These are phyloP conservation scores for Boletus mariae DNA, from an alignment of 1,284 basidiomycete species.

Conservation along the genomic window DNA sequence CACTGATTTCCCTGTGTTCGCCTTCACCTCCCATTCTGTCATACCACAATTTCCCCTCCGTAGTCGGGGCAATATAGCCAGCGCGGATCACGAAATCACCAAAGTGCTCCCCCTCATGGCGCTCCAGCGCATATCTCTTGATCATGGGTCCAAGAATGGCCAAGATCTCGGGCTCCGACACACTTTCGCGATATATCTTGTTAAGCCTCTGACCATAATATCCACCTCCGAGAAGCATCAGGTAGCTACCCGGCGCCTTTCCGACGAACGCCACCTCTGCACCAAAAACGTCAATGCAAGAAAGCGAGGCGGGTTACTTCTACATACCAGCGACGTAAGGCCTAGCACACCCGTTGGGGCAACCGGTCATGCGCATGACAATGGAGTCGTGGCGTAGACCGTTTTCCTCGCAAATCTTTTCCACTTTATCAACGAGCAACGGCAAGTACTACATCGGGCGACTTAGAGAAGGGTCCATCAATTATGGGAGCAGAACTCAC, in stretches of 20 bases:
- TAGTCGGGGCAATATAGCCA: slow-evolving; percentile 80
- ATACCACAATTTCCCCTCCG: slow-evolving; percentile 79
- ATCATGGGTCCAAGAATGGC: slow-evolving; percentile 90
- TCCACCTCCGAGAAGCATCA: slow-evolving; percentile 95
- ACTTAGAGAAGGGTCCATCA: not conserved
- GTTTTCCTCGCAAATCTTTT: slow-evolving; percentile 90
- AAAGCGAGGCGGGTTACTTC: not conserved
- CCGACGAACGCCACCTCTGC: slow-evolving; percentile 93
- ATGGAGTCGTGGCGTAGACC: slow-evolving; percentile 92
- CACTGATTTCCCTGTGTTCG: slow-evolving; percentile 33
- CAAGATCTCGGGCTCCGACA: slow-evolving; percentile 92
- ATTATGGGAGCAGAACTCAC: slow-evolving; percentile 38
- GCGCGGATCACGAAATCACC: slow-evolving; percentile 93
- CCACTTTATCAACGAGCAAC: slow-evolving; percentile 90
- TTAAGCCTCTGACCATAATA: slow-evolving; percentile 92
- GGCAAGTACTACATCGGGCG: slow-evolving; percentile 76
- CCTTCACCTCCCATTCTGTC: slow-evolving; percentile 76
- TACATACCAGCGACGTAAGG: slow-evolving; percentile 85
- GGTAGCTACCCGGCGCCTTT: slow-evolving; percentile 91
- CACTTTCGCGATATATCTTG: slow-evolving; percentile 91
- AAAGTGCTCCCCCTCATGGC: slow-evolving; percentile 87
- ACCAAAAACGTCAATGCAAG: not conserved
- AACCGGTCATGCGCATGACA: slow-evolving; percentile 97
- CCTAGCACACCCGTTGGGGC: slow-evolving; percentile 90
- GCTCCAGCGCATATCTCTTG: slow-evolving; percentile 87